phyloP scores from a whole-genome alignment of 2,329 filamentous ascomycete genomes.

The Stylonectria norvegica region DNA sequence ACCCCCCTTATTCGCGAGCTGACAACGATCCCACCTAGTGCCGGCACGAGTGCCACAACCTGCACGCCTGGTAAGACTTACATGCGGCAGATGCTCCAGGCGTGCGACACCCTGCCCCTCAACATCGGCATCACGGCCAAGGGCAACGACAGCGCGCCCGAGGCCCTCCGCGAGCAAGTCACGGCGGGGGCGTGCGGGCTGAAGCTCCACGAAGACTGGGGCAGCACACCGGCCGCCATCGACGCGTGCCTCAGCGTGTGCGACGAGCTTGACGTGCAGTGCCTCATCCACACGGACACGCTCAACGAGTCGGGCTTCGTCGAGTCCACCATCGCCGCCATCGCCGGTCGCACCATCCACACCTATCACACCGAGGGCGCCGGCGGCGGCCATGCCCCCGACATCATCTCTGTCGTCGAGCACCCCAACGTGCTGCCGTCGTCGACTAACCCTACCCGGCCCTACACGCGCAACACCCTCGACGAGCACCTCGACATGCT shows the following conservation, averaged over 20 bases:
- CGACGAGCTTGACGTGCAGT: constrained; percentile 89
- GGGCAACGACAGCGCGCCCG: constrained; percentile 75
- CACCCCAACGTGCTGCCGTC: constrained; percentile 83
- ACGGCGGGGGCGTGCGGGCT: constrained; percentile 82
- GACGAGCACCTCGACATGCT: constrained; percentile 98
- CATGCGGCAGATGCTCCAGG: constrained; percentile 86
- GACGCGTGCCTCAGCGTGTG: constrained; percentile 82
- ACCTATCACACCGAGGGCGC: constrained; percentile 97
- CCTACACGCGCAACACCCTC: constrained; percentile 86
- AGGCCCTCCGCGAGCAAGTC: constrained; percentile 74
- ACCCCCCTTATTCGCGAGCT: not conserved
- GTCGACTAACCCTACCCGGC: constrained; percentile 88
- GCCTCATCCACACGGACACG: constrained; percentile 92
- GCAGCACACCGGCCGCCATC: constrained; percentile 84
- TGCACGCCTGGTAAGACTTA: constrained; percentile 85
- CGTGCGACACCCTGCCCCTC: constrained; percentile 74
- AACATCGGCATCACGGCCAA: constrained; percentile 93
- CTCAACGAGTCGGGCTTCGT: constrained; percentile 98
- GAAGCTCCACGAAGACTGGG: constrained; percentile 97
- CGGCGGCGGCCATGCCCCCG: constrained; percentile 89
- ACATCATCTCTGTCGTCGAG: constrained; percentile 93
- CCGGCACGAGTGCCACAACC: constrained; percentile 86
- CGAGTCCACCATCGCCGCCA: constrained; percentile 80
- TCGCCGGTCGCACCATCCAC: constrained; percentile 86
- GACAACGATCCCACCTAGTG: constrained; percentile 43